Evolutionary conservation across 2,329 filamentous ascomycete species (phyloP).

Genomic region (Aspergillus sclerotialis): DNA sequence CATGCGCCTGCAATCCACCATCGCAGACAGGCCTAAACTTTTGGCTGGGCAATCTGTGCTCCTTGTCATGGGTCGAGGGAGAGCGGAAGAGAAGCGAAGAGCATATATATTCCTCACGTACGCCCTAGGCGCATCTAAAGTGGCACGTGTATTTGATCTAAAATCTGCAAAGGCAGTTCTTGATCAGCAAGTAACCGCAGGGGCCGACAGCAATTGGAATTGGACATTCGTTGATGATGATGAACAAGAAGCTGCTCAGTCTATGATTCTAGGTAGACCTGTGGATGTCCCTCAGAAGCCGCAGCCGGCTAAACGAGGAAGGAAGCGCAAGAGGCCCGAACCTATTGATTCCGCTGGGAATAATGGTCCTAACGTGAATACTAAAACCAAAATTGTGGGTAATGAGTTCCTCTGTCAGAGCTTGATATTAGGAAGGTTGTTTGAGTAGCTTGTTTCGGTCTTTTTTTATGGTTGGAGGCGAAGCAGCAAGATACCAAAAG

Average conservation of each 20-base stretch:
- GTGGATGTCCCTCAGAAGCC: conserved; percentile 14
- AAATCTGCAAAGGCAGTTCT: conserved; percentile 58
- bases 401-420: conserved; percentile 91
- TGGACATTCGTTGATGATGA: conserved; percentile 74
- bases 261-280: conserved; percentile 29
- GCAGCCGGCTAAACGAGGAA: conserved; percentile 26
- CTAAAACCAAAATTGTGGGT: conserved; percentile 60
- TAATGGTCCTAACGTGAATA: conserved; percentile 29
- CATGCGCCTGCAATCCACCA: conserved; percentile 51
- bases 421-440: conserved; percentile 73
- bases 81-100: conserved; percentile 57
- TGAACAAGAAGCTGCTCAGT: conserved; percentile 47
- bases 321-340: conserved; percentile 38
- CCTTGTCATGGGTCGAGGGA: conserved; percentile 60
- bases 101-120: conserved; percentile 75
- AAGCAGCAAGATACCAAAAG: no score
- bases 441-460: conserved; percentile 52
- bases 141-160: conserved; percentile 60
- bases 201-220: conserved; percentile 48
- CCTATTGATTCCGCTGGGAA: conserved; percentile 16
- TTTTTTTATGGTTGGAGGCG: no score
- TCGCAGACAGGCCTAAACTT: conserved; percentile 56
- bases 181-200: conserved; percentile 41
- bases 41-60: conserved; percentile 62
- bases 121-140: conserved; percentile 62